These are phyloP conservation scores for Aspergillus saccharolyticus DNA, from an alignment of 495 filamentous ascomycete species.

Conservation along the genomic window DNA sequence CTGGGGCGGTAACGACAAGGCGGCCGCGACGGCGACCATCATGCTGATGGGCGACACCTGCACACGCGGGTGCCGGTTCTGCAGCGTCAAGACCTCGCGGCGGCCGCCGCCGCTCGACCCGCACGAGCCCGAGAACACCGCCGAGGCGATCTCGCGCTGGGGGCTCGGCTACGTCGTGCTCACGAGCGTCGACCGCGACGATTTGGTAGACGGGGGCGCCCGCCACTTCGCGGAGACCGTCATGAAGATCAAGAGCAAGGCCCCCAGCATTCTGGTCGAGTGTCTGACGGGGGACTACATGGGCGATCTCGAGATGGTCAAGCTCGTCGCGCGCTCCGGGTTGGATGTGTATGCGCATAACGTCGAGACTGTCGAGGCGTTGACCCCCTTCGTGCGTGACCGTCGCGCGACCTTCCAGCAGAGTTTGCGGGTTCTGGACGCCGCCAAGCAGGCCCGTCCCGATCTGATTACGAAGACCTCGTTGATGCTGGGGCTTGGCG, in stretches of 20 bases:
- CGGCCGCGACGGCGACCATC: constrained; percentile 91
- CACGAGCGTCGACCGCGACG: constrained; percentile 90
- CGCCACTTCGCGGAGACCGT: constrained; percentile 93
- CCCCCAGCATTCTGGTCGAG: constrained; percentile 83
- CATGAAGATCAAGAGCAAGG: constrained; percentile 86
- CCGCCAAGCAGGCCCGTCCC: constrained; percentile 70
- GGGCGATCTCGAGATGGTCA: constrained; percentile 79
- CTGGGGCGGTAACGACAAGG: constrained; percentile 88
- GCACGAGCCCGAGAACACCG: constrained; percentile 94
- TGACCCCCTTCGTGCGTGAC: constrained; percentile 87
- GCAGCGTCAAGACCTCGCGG: constrained; percentile 85
- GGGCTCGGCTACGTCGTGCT: constrained; percentile 93
- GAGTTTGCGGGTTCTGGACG: constrained; percentile 71
- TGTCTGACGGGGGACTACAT: constrained; percentile 87
- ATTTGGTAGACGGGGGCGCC: constrained; percentile 83
- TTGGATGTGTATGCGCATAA: constrained; percentile 97
- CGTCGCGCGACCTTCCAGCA: constrained; percentile 86
- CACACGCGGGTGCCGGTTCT: constrained; percentile 95
- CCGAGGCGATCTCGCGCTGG: constrained; percentile 89
- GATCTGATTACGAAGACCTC: constrained; percentile 93
- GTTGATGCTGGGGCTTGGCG: constrained; percentile 92
- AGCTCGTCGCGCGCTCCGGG: constrained; percentile 75
- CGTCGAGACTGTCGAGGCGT: constrained; percentile 85
- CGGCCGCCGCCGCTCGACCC: constrained; percentile 79
- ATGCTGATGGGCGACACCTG: constrained; percentile 99